Conservation (phyloP, 2,329 filamentous ascomycete species). For the Aspergillus sclerotialis region DNA sequence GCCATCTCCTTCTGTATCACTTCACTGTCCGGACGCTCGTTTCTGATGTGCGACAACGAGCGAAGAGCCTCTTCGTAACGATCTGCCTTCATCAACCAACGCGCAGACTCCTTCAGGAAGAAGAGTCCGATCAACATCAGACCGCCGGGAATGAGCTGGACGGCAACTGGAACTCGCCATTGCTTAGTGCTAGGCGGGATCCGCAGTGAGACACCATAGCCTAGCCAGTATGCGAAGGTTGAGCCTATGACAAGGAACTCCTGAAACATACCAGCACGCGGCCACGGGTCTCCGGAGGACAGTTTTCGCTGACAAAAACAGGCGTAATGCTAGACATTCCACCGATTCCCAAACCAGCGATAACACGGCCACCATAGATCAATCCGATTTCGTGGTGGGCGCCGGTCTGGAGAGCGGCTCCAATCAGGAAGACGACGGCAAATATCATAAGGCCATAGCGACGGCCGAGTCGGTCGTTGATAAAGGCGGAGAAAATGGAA, state of each 20-base stretch:
- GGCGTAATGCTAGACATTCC: conserved; percentile 34
- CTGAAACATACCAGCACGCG: conserved; percentile 31
- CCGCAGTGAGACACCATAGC: conserved; percentile 44
- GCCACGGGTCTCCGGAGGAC: conserved; percentile 24
- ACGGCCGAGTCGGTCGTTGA: conserved; percentile 31
- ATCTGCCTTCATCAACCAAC: conserved; percentile 50
- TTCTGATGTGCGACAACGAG: conserved; percentile 31
- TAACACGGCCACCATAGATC: conserved; percentile 32
- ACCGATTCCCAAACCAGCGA: conserved; percentile 31
- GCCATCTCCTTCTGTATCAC: conserved; percentile 27
- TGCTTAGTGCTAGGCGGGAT: conserved; percentile 41
- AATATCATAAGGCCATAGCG: conserved; percentile 30
- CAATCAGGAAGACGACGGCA: conserved; percentile 25
- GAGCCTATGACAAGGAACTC: conserved; percentile 36
- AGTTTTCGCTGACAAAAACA: conserved; percentile 31
- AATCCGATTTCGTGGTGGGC: conserved; percentile 22
- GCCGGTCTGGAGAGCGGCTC: conserved; percentile 27
- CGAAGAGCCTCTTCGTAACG: conserved; percentile 37
- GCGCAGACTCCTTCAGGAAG: conserved; percentile 47
- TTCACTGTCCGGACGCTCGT: conserved; percentile 19
- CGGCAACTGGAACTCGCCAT: conserved; percentile 47
- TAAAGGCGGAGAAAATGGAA: conserved; percentile 26
- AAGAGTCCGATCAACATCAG: conserved; percentile 44
- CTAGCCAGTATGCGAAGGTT: conserved; percentile 47
- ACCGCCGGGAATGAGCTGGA: conserved; percentile 47